phyloP scores from a whole-genome alignment of 2,329 filamentous ascomycete genomes.

The Lasiodiplodia gonubiensis region DNA sequence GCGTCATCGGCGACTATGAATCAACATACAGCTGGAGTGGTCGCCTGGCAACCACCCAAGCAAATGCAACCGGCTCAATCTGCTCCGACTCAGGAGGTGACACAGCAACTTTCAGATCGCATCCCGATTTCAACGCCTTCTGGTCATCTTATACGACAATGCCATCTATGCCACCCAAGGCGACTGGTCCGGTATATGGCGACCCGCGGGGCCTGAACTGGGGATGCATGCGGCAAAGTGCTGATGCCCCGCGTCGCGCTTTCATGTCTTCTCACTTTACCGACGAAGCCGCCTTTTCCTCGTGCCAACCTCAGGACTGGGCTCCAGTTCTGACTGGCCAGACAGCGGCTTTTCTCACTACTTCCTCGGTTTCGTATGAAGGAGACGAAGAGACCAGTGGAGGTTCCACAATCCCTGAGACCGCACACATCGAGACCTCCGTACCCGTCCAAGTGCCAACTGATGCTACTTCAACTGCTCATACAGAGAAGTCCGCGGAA shows the following conservation, averaged over 20 bases:
- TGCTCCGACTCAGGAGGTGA: constrained; percentile 5
- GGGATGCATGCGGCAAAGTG: not conserved
- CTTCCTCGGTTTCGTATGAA: constrained; percentile 11
- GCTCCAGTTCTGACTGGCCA: not conserved
- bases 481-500: not conserved
- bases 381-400: not conserved
- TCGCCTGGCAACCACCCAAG: not conserved
- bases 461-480: constrained; percentile 7
- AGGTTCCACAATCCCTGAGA: not conserved
- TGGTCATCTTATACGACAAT: not conserved
- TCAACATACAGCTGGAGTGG: not conserved
- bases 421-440: constrained; percentile 1
- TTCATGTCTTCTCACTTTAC: not conserved
- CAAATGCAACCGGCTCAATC: not conserved
- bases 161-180: not conserved
- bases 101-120: not conserved
- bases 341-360: constrained; percentile 5
- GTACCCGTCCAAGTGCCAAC: not conserved
- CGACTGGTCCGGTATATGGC: not conserved
- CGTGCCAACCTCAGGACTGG: not conserved
- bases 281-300: not conserved
- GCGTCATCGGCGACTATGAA: not conserved
- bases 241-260: not conserved
- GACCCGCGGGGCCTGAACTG: constrained; percentile 11
- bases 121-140: constrained; percentile 6